A percentile compares a stretch with the other conserved stretches of the same genome.
Evolutionary conservation across 257 asterid genomes (phyloP).

Genomic region (Solanum phureja): DNA sequence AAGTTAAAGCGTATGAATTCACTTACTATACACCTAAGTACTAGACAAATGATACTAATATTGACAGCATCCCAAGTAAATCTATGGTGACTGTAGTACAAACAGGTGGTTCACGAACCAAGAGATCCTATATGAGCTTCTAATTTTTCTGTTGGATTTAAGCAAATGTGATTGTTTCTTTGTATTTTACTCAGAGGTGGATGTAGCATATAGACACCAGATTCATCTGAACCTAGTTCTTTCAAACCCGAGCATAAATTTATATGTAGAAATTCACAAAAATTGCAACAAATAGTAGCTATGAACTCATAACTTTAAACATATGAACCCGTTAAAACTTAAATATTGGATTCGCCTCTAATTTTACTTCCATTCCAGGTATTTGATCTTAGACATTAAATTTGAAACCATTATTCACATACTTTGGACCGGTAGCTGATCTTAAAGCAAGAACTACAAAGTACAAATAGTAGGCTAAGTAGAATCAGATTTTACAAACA

Average conservation of each 20-base stretch:
- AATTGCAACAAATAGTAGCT: background rate
- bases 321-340: background rate
- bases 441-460: too few species aligned
- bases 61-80: background rate
- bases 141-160: background rate
- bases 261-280: background rate
- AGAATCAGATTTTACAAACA: too few species aligned
- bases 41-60: background rate
- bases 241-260: background rate
- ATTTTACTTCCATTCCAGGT: background rate
- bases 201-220: background rate
- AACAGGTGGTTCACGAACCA: background rate
- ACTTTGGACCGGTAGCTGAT: background rate
- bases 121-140: background rate
- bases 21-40: background rate
- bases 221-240: background rate
- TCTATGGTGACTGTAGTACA: background rate
- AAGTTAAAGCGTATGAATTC: background rate
- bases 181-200: background rate
- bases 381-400: background rate
- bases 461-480: too few species aligned
- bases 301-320: background rate
- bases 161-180: background rate
- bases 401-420: background rate
- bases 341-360: background rate